Evolutionary conservation across 352 stramenopile species (phyloP), one percentile per base, ranked within the genome.

Genomic region (Globisporangium carolinianum): DNA sequence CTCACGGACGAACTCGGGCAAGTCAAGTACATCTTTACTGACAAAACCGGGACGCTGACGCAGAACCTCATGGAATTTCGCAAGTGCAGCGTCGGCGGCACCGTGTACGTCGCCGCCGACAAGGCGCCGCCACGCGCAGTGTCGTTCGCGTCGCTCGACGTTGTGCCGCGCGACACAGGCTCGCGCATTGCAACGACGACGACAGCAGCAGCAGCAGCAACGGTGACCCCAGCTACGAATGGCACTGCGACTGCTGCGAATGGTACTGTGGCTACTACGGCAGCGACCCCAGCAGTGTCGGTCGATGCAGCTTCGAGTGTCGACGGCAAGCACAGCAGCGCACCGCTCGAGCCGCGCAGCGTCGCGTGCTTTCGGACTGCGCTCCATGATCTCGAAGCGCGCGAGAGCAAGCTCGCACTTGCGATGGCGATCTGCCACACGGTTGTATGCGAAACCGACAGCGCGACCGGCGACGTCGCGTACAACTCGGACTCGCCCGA

Each of bases 31-130:
- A 84, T 97, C 62, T 97, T 97, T 63, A 98, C 76, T 0, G 94
- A 98, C 68, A 98, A 98, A 65, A 98, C 94, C 3, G 94, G 94
- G 6, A 98, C 94, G 35, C 64, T 98, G 48, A 98, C 94, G 14
- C 76, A 91, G 56, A 98, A 98, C 63, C 76, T 89, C 47, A 98
- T 98, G 94, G 83, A 93, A 51, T 98, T 99, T 62, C 96, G 97
- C 43, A 91, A 94, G 56, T 98, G 91, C 63, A 97, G 85, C 60
- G 88, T 98, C 12, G 86, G 88, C 53, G 89, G 91, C 17, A 63
- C 72, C 6, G 61, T 94, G n/a, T 98, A 96, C 69, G 69, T 78
- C 4, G 51, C 32, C 0, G 50, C 50, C 6, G 73, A 78, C n/a
- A 68, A 66, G 53, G 64, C 75, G 2, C 58, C 59, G 0, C 17